Conservation (phyloP, 768 basidiomycete species). For the Ramaria rubella region DNA sequence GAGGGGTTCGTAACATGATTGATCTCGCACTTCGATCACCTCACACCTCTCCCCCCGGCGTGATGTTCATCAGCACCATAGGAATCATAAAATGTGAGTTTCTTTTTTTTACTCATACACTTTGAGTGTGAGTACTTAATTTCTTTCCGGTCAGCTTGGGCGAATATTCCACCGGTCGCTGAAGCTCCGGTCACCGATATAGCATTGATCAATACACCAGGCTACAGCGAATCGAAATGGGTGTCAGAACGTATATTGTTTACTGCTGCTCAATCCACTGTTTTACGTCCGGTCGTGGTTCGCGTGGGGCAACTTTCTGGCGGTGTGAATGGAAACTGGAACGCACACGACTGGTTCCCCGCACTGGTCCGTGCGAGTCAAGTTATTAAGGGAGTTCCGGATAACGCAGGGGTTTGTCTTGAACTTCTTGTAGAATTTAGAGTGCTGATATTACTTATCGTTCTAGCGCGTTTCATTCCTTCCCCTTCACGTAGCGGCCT, state of each 20-base stretch:
- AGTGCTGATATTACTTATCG: not conserved
- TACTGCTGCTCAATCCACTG: conserved; percentile 9
- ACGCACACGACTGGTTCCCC: conserved; percentile 16
- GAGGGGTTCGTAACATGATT: conserved; percentile 28
- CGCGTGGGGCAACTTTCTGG: conserved; percentile 15
- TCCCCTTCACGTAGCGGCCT: conserved; percentile 24
- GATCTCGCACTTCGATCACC: conserved; percentile 24
- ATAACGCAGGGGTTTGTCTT: conserved; percentile 1
- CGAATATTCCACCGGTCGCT: not conserved
- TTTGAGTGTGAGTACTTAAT: not conserved
- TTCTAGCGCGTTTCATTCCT: conserved; percentile 5
- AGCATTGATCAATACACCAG: not conserved
- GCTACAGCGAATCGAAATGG: conserved; percentile 12
- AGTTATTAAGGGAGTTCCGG: not conserved
- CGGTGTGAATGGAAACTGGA: conserved; percentile 15
- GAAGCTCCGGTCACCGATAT: not conserved
- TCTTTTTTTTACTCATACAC: not conserved
- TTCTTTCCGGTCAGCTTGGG: not conserved
- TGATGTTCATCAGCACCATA: conserved; percentile 13
- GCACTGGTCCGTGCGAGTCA: conserved; percentile 9
- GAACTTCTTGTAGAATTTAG: not conserved
- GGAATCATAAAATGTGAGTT: conserved; percentile 8
- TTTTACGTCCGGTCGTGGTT: conserved; percentile 12
- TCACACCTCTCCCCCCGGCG: conserved; percentile 3
- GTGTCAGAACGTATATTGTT: conserved; percentile 14